A percentile compares a stretch with the other conserved stretches of the same genome.
Evolutionary conservation across 2,329 filamentous ascomycete species (phyloP).

Genomic region (Pezicula neosporulosa): DNA sequence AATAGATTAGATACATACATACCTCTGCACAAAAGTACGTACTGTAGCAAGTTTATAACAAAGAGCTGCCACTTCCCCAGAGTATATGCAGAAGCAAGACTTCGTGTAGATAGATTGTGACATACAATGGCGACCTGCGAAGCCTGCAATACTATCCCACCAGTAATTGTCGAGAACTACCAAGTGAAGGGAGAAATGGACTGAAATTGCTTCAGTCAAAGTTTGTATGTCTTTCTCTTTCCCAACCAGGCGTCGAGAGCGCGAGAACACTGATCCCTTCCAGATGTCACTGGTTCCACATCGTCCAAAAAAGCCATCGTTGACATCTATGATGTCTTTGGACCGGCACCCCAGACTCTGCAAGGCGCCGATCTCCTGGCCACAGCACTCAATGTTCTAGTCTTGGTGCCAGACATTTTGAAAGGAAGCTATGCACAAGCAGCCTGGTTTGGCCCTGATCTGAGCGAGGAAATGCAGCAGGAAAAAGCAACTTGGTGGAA

Average conservation of each 20-base stretch:
- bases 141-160: slow-evolving; percentile 25
- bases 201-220: slow-evolving; percentile 10
- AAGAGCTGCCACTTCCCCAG: too few species aligned
- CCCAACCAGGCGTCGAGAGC: neutral
- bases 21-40: too few species aligned
- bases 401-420: slow-evolving; percentile 92
- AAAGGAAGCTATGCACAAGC: slow-evolving; percentile 49
- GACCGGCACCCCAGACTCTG: slow-evolving; percentile 64
- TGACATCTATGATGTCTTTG: slow-evolving; percentile 60
- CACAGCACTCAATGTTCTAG: slow-evolving; percentile 48
- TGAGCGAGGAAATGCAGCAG: slow-evolving; percentile 53
- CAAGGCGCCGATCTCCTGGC: slow-evolving; percentile 67
- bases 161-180: slow-evolving; percentile 30
- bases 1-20: too few species aligned
- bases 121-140: slow-evolving; percentile 12
- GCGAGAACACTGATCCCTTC: neutral
- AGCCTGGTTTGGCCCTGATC: slow-evolving; percentile 42
- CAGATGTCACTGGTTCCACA: slow-evolving; percentile 39
- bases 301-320: slow-evolving; percentile 54
- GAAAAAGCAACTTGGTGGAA: slow-evolving; percentile 8
- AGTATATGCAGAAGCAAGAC: too few species aligned
- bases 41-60: too few species aligned
- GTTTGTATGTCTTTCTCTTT: slow-evolving; percentile 9
- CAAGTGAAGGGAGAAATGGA: slow-evolving; percentile 14
- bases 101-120: too few species aligned